phyloP scores from a whole-genome alignment of 805 yeast species.

The Candida ipomoeae region DNA sequence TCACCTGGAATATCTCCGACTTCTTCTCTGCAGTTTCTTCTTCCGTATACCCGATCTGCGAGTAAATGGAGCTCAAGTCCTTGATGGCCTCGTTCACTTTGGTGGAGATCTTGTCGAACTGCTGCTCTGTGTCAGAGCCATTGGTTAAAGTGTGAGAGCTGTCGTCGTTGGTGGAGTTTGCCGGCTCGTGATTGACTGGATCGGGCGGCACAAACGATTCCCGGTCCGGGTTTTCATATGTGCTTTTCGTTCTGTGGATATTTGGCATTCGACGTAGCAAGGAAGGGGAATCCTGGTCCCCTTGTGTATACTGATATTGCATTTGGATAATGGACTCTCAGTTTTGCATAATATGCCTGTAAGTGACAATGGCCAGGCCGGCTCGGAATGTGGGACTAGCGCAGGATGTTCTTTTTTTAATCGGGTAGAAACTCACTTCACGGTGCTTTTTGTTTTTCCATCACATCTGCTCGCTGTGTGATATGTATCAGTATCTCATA shows the following conservation, averaged over 20 bases:
- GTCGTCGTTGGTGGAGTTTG: not conserved
- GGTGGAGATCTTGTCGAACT: conserved; percentile 29
- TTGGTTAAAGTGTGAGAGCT: conserved; percentile 1
- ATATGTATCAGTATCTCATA: conserved; percentile 2
- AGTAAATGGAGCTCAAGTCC: conserved; percentile 46
- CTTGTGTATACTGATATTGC: not conserved
- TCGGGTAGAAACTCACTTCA: not conserved
- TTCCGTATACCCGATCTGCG: conserved; percentile 53
- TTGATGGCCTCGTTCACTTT: conserved; percentile 34
- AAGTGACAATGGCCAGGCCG: not conserved
- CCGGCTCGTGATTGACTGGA: not conserved
- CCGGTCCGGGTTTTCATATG: not conserved
- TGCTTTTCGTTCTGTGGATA: not conserved
- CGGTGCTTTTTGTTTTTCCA: conserved; percentile 1
- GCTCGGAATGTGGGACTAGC: not conserved
- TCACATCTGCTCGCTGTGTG: not conserved
- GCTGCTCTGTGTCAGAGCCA: conserved; percentile 12
- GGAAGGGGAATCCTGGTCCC: not conserved
- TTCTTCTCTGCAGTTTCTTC: conserved; percentile 47
- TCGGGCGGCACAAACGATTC: not conserved
- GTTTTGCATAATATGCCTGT: not conserved
- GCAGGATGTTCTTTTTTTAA: not conserved
- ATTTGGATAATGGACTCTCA: not conserved
- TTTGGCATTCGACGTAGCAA: conserved; percentile 3
- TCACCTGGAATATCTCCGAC: conserved; percentile 43